phyloP scores from a whole-genome alignment of 1,139 yeast genomes.

The Scheffersomyces insectosa region DNA sequence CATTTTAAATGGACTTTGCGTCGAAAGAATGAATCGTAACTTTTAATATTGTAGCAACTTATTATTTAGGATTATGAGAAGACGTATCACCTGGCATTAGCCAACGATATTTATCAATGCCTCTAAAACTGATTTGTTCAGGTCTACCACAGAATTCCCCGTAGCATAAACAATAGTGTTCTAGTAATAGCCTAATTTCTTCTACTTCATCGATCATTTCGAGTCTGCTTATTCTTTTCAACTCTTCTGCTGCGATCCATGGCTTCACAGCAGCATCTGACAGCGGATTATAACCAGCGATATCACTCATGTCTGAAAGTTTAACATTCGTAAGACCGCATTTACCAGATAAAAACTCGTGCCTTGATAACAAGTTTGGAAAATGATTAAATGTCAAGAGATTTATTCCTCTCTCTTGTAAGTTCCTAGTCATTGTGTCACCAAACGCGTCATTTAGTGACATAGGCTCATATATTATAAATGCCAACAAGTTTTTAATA shows the following conservation, averaged over 20 bases:
- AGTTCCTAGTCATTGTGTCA: constrained; percentile 72
- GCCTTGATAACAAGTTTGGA: constrained; percentile 44
- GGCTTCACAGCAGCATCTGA: constrained; percentile 5
- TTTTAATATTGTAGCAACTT: too few species aligned
- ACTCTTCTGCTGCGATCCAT: constrained; percentile 54
- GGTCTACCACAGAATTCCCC: constrained; percentile 12
- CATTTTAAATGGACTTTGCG: too few species aligned
- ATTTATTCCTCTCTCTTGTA: constrained; percentile 69
- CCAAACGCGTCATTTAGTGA: constrained; percentile 78
- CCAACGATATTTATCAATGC: constrained; percentile 12
- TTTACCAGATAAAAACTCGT: constrained; percentile 27
- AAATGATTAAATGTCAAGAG: constrained; percentile 52
- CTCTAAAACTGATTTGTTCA: constrained; percentile 4
- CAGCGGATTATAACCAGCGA: constrained; percentile 43
- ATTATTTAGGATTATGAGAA: too few species aligned
- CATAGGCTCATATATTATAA: constrained; percentile 84
- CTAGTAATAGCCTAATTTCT: constrained; percentile 70
- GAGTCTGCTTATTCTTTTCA: constrained; percentile 53
- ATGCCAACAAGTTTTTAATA: constrained; percentile 27
- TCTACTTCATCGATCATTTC: constrained; percentile 91
- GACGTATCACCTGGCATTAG: not conserved
- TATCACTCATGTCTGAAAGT: constrained; percentile 57
- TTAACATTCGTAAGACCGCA: constrained; percentile 24
- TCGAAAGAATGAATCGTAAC: too few species aligned
- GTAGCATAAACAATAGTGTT: constrained; percentile 67